Base-by-base conservation (phyloP, 2,329 filamentous ascomycete species). In the Cladosporium oxysporum region DNA sequence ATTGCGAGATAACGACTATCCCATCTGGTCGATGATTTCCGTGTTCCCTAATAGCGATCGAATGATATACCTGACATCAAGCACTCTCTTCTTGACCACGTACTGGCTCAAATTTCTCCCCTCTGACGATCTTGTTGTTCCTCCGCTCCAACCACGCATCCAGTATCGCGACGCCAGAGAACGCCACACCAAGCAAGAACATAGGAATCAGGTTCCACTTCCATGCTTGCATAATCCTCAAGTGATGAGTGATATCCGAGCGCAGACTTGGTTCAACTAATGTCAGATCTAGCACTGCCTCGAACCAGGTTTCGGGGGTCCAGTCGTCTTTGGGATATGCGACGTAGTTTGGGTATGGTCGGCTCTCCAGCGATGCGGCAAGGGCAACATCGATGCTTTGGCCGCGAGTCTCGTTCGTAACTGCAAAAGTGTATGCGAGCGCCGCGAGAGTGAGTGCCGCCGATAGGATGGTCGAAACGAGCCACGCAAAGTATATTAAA, bases 261-360 rank as follows among this genome's bases (percentile, higher is more conserved):
- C 68, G 47, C 47, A 72, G 69, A 18, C 57, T 62, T 11, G 29
- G 37, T 26, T 44, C 52, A 26, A 58, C 65, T 16, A 75, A 61
- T 26, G 66, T 64, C 14, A 74, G 65, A 37, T 70, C 44, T 47
- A 75, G 65, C 0, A 76, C 66, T 12, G 72, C 72, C 11, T 58
- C 33, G 62, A 73, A 72, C 74, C 73, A 76, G 26, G 71, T 73
- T 68, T 75, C 70, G 5, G 73, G 73, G 35, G 73, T 74, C 73
- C 74, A 75, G 26, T 63, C 5, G 5, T 69, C 60, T 6, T 63
- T 37, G 44, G 73, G 72, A 50, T 75, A 76, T 4, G 70, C 69
- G 41, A 72, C 71, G 52, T 71, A 69, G 57, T 74, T 66, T 18
- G 73, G 72, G 29, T 73, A 74, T 18, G 72, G 70, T 16, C 66